Percentiles rank a stretch among this genome's conserved stretches.
These are phyloP conservation scores for Quercus agrifolia DNA, from an alignment of 306 rosid species.

Conservation along the genomic window DNA sequence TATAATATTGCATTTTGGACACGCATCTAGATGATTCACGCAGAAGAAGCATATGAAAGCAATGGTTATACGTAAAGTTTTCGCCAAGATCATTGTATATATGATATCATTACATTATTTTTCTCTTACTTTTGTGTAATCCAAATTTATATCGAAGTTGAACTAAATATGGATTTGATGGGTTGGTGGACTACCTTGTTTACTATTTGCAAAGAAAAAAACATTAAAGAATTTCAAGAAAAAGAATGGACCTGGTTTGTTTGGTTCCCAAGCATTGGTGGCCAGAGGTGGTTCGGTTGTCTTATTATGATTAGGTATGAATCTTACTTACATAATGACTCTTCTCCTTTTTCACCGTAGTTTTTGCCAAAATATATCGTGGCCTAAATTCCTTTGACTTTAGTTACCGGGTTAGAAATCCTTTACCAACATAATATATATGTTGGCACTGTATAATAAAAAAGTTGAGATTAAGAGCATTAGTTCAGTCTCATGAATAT, in stretches of 20 bases:
- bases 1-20: slow-evolving; percentile 11
- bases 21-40: background rate
- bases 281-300: slow-evolving; percentile 34
- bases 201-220: slow-evolving; percentile 2
- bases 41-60: background rate
- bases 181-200: slow-evolving; percentile 41
- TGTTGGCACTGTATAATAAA: too few relatives aligned
- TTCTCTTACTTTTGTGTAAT: background rate
- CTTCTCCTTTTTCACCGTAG: background rate
- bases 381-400: too few relatives aligned
- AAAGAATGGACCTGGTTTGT: slow-evolving; percentile 20
- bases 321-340: background rate
- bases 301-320: slow-evolving; percentile 40
- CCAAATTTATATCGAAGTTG: background rate
- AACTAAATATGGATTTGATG: slow-evolving; percentile 24
- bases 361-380: background rate
- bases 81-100: background rate
- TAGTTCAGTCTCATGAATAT: too few relatives aligned
- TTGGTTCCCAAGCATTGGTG: slow-evolving; percentile 37
- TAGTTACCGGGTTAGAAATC: too few relatives aligned
- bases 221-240: background rate
- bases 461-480: too few relatives aligned
- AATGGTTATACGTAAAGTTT: background rate
- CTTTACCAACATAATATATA: too few relatives aligned
- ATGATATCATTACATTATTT: background rate